Base-by-base conservation (phyloP, 2,329 filamentous ascomycete species). In the Nothomitra cinnamomea region DNA sequence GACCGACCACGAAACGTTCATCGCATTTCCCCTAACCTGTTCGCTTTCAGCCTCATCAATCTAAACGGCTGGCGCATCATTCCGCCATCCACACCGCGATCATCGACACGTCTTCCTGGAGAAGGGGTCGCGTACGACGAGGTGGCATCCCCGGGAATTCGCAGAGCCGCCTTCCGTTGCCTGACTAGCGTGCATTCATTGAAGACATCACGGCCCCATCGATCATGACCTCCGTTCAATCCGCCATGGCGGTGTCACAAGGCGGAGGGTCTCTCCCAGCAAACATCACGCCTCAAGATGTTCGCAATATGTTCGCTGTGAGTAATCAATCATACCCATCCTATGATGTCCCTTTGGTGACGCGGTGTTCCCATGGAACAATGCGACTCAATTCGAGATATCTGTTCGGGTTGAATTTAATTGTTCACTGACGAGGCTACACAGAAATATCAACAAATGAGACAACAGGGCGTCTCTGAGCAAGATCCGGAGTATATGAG, bases 391-490 rank as follows among this genome's bases (percentile, higher is more conserved):
- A 45, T 43, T 56, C 47, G 43, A 53, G 47, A 50, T 41, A 35
- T 35, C 54, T 49, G 21, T 48, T 21, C 43, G 43, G 50, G 35
- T 22, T 40, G 25, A 49, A 38, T 48, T 42, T 21, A 32, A 56
- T 51, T 28, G 47, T 36, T 50, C 51, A 57, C 70, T 76, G 63
- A 74, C 67, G 56, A 32, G 28, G 48, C 50, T 53, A 38, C 48
- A 51, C 62, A 95, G 89, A 88, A 87, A 76, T 92, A 85, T 59
- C 83, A 85, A 64, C 80, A 86, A 66, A 88, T 96, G 85, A 92
- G 90, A 69, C 78, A 85, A 54, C 77, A 83, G 61, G 89, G 89
- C 60, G 83, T 94, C 22, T 79, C 86, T 41, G 76, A 81, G 54
- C 83, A 77, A 54, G 88, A 96, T 62, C 90, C 90, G 47, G 89